Conservation (phyloP, 495 filamentous ascomycete genomes). For the Antarctomyces pellizariae region DNA sequence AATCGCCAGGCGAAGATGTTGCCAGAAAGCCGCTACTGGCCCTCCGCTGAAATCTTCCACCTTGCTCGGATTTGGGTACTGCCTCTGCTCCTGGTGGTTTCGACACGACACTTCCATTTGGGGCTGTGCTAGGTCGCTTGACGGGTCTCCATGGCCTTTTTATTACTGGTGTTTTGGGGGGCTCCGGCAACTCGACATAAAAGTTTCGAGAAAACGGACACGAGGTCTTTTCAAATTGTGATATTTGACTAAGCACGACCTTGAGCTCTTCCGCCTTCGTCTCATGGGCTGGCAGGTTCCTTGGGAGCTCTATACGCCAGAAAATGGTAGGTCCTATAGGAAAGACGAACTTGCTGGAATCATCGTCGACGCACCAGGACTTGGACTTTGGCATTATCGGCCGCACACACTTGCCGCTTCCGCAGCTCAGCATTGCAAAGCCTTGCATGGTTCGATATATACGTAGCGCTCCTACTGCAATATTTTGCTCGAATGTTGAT, state of each 20-base stretch:
- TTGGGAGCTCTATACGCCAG: conserved; percentile 72
- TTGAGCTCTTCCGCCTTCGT: conserved; percentile 39
- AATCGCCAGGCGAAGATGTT: too few species aligned
- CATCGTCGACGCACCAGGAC: conserved; percentile 78
- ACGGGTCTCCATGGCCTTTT: conserved; percentile 48
- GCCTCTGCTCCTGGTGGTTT: too few species aligned
- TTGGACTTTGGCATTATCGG: conserved; percentile 73
- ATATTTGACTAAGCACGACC: conserved; percentile 36
- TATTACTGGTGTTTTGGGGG: conserved; percentile 36
- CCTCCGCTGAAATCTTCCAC: too few species aligned
- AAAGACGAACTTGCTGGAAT: conserved; percentile 54
- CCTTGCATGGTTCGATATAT: conserved; percentile 64
- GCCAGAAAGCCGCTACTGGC: too few species aligned
- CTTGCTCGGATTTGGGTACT: too few species aligned
- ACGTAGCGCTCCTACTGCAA: conserved; percentile 58
- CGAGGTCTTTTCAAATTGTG: conserved; percentile 67
- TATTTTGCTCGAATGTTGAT: conserved; percentile 53
- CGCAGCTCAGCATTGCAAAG: conserved; percentile 68
- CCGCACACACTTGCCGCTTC: conserved; percentile 47
- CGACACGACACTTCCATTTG: too few species aligned
- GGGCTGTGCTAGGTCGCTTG: conserved; percentile 16
- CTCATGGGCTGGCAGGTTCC: conserved; percentile 31
- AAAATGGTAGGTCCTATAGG: conserved; percentile 59
- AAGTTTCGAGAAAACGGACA: conserved; percentile 68
- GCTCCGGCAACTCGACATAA: conserved; percentile 49